phyloP scores from a whole-genome alignment of 1,284 basidiomycete species.

The Pyrrhoderma noxium region DNA sequence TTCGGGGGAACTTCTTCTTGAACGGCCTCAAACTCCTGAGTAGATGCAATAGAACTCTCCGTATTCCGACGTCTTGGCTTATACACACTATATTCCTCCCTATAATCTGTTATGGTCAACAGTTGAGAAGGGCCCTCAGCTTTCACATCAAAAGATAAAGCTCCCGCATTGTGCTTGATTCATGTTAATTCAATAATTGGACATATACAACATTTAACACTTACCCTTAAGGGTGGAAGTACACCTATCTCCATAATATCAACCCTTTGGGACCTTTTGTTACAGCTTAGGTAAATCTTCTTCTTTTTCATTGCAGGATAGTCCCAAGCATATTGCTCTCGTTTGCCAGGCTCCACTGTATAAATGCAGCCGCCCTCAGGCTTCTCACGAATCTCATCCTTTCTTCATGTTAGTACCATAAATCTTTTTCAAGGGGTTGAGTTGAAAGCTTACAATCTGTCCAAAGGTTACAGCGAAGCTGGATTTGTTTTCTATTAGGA shows the following conservation, averaged over 20 bases:
- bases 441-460: constrained; percentile 57
- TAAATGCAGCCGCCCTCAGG: constrained; percentile 37
- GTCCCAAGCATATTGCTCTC: constrained; percentile 88
- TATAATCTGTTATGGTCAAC: constrained; percentile 83
- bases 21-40: constrained; percentile 83
- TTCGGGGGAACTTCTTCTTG: constrained; percentile 68
- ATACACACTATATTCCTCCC: constrained; percentile 82
- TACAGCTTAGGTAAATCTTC: constrained; percentile 65
- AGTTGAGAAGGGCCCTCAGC: constrained; percentile 87
- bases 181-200: no score
- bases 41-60: constrained; percentile 54
- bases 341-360: constrained; percentile 50
- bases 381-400: constrained; percentile 48
- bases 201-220: constrained; percentile 38
- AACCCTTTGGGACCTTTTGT: constrained; percentile 63
- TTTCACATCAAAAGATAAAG: constrained; percentile 87
- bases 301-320: constrained; percentile 83
- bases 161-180: constrained; percentile 41
- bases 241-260: constrained; percentile 98
- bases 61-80: constrained; percentile 65
- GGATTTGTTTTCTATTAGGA: constrained; percentile 86
- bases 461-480: constrained; percentile 65
- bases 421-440: no score
- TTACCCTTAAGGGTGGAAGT: constrained; percentile 85
- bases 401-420: no score